Evolutionary conservation across 73 alveolate genomes (phyloP), one percentile per base, ranked within the genome.

Genomic region (Paramecium biaurelia): DNA sequence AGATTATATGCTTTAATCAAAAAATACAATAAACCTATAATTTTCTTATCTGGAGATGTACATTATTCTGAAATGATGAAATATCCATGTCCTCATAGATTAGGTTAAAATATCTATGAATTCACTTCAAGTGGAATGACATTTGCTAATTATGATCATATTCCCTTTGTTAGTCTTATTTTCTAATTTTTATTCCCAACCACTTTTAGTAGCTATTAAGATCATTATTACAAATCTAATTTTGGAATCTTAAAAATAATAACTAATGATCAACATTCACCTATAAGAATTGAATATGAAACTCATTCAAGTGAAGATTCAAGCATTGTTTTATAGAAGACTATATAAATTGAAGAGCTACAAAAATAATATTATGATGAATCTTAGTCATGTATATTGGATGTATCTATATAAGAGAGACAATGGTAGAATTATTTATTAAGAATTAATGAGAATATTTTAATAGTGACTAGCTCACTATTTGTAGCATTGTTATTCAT

Each of bases 21-120:
- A 42, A 70, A 93, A 79, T 35, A 93, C 85, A 24, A 72, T 32
- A 85, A 63, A 30, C 95, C 96, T 30, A 96, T 94, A 32, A 85
- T 95, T 14, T 45, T 96, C 26, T 72, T 96, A 10, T 45, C 95
- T 76, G 99, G 99, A 10, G 99, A 96, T 93, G 97, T 96, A 15
- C 99, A 96, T 86, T 95, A 63, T 76, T 92, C 97, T 85, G 92
- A 95, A 45, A 38, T 95, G 14, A 92, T 93, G 84, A 49, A 74
- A 41, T 41, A 92, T 23, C 92, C 93, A 5, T 96, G 99, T 89
- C 79, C 88, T 4, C 35, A 72, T 28, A 72, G 58, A 11, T 21
- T 72, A 12, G 85, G 96, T 85, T 96, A 92, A 72, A 93, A 79
- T 30, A 30, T 95, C 6, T 70, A 82, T 76, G 99, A 96, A 95